Evolutionary conservation across 2,329 filamentous ascomycete genomes (phyloP).

Genomic region (Hypoxylon sp.): DNA sequence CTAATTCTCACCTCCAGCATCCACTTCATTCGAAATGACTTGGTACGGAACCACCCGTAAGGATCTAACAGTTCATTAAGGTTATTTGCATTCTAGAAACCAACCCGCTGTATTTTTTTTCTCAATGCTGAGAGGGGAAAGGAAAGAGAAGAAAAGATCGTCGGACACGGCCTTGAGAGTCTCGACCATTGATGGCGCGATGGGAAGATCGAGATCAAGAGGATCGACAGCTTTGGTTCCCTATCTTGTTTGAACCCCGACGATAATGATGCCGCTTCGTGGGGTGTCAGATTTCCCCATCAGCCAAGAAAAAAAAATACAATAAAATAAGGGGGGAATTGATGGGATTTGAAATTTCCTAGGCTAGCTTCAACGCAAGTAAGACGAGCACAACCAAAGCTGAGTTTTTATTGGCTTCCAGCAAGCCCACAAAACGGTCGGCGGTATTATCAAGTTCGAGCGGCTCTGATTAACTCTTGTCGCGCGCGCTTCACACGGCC

Average conservation of each 20-base stretch:
- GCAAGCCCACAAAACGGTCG: slow-evolving; percentile 1
- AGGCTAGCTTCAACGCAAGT: slow-evolving; percentile 23
- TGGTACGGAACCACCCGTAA: slow-evolving; percentile 34
- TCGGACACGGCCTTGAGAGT: slow-evolving; percentile 23
- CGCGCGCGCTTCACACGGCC: slow-evolving; percentile 37
- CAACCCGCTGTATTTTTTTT: slow-evolving; percentile 2
- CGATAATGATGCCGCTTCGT: slow-evolving; percentile 25
- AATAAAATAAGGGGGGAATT: slow-evolving; percentile 6
- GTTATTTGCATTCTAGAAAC: slow-evolving; percentile 38
- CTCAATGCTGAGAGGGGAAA: neutral
- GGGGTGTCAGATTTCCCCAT: slow-evolving; percentile 38
- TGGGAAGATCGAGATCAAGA: slow-evolving; percentile 42
- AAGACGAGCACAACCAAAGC: slow-evolving; percentile 3
- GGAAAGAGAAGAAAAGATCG: slow-evolving; percentile 22
- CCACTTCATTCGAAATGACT: slow-evolving; percentile 13
- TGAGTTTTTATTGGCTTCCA: slow-evolving; percentile 14
- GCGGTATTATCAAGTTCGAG: neutral
- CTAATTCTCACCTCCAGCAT: slow-evolving; percentile 26
- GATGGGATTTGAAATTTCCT: slow-evolving; percentile 21
- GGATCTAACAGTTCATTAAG: slow-evolving; percentile 22
- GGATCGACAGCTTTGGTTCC: slow-evolving; percentile 36
- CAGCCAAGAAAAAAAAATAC: neutral
- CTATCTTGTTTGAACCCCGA: slow-evolving; percentile 20
- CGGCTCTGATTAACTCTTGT: slow-evolving; percentile 24
- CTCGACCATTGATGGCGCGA: slow-evolving; percentile 21